Conservation (phyloP, 768 basidiomycete species). For the Boletus insuetus region DNA sequence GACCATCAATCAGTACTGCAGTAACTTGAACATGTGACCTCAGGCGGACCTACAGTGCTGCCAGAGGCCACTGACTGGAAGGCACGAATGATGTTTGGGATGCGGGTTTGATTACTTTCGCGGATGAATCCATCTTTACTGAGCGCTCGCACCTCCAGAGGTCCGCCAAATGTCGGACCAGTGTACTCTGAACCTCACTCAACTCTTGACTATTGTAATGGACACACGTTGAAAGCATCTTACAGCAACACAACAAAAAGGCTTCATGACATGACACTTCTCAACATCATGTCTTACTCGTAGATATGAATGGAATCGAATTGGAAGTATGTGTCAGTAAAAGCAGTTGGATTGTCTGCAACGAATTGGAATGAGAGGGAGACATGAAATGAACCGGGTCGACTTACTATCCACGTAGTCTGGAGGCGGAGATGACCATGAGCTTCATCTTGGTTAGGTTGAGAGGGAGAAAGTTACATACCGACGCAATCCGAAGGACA, state of each 20-base stretch:
- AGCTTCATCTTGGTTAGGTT: background rate
- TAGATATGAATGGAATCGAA: conserved; percentile 40
- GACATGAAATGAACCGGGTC: background rate
- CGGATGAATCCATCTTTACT: no score
- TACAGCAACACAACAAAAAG: background rate
- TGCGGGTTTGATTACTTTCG: no score
- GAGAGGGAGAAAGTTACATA: conserved; percentile 6
- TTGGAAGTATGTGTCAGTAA: conserved; percentile 41
- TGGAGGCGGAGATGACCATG: background rate
- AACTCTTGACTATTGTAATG: no score
- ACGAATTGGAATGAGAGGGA: background rate
- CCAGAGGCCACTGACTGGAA: no score
- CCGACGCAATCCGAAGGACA: conserved; percentile 31
- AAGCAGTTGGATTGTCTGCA: conserved; percentile 38
- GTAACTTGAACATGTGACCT: no score
- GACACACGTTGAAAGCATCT: background rate
- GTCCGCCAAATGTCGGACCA: no score
- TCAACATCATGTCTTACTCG: conserved; percentile 1
- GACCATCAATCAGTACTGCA: no score
- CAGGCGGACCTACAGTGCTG: no score
- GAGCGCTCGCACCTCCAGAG: no score
- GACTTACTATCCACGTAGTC: conserved; percentile 29
- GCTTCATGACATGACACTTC: background rate
- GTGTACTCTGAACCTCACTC: no score
- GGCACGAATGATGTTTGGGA: no score